Evolutionary conservation across 2,329 filamentous ascomycete genomes (phyloP).

Genomic region (Gaeumannomyces sp.): DNA sequence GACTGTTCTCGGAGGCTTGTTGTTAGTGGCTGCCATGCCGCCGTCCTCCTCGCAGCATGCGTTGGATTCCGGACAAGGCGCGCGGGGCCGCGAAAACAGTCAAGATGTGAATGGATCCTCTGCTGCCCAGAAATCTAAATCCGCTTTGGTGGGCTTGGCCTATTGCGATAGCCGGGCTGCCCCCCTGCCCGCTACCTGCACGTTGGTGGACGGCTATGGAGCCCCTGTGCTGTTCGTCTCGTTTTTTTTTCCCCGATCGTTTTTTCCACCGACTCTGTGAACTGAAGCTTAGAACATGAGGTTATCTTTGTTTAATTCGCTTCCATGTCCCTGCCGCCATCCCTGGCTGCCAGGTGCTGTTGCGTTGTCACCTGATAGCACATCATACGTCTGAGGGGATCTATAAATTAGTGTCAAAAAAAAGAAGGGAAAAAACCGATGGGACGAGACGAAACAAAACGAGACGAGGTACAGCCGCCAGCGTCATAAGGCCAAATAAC

Average conservation of each 20-base stretch:
- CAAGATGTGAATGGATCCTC: too few species aligned
- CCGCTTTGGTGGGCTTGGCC: background rate
- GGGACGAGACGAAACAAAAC: background rate
- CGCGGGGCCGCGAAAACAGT: too few species aligned
- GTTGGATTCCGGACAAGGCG: too few species aligned
- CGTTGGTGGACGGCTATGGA: background rate
- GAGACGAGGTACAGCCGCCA: background rate
- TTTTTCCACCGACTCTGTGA: background rate
- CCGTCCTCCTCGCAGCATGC: background rate
- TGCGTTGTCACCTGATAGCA: background rate
- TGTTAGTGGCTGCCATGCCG: too few species aligned
- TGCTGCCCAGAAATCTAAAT: background rate
- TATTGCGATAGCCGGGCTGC: background rate
- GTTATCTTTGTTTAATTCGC: background rate
- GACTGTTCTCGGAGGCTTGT: too few species aligned
- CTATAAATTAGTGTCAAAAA: background rate
- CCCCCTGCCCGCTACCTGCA: background rate
- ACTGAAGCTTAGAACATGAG: background rate
- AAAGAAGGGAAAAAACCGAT: background rate
- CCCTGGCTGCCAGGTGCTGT: too few species aligned
- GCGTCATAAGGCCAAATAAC: background rate
- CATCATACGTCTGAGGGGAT: background rate
- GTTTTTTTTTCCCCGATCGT: background rate
- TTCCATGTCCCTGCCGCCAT: too few species aligned
- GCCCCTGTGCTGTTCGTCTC: background rate